phyloP scores from a whole-genome alignment of 352 stramenopile species.

The Phytophthora ohioensis region DNA sequence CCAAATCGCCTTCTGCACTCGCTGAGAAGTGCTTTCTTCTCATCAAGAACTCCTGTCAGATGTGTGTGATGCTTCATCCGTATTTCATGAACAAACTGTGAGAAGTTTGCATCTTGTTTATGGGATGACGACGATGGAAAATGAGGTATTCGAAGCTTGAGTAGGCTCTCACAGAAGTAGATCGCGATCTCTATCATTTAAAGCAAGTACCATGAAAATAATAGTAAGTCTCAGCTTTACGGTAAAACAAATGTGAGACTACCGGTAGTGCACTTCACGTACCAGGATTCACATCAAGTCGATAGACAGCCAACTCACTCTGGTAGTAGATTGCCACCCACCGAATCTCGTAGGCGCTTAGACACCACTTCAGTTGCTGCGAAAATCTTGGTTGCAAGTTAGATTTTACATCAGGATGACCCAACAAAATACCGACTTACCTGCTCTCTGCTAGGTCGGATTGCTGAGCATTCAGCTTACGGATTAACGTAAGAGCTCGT shows the following conservation, averaged over 20 bases:
- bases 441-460: slow-evolving; percentile 18
- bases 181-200: slow-evolving; percentile 44
- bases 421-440: slow-evolving; percentile 12
- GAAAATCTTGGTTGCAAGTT: slow-evolving; percentile 39
- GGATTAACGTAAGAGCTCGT: slow-evolving; percentile 42
- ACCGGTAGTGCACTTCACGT: not conserved
- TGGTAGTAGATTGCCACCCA: slow-evolving; percentile 59
- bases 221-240: not conserved
- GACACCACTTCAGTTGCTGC: slow-evolving; percentile 50
- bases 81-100: slow-evolving; percentile 49
- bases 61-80: slow-evolving; percentile 49
- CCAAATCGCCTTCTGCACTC: slow-evolving; percentile 39
- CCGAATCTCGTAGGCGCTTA: slow-evolving; percentile 48
- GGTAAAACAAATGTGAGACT: not conserved
- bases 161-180: slow-evolving; percentile 37
- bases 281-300: slow-evolving; percentile 63
- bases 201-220: not conserved
- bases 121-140: slow-evolving; percentile 27
- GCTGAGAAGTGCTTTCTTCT: slow-evolving; percentile 45
- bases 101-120: slow-evolving; percentile 38
- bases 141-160: slow-evolving; percentile 38
- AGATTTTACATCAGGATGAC: not conserved
- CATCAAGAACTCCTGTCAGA: slow-evolving; percentile 38
- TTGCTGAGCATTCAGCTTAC: slow-evolving; percentile 14
- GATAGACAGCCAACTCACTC: slow-evolving; percentile 56